Percentiles rank a stretch among this genome's conserved stretches.
These are phyloP conservation scores for Russula sp. DNA, from an alignment of 768 basidiomycete species.

Conservation along the genomic window DNA sequence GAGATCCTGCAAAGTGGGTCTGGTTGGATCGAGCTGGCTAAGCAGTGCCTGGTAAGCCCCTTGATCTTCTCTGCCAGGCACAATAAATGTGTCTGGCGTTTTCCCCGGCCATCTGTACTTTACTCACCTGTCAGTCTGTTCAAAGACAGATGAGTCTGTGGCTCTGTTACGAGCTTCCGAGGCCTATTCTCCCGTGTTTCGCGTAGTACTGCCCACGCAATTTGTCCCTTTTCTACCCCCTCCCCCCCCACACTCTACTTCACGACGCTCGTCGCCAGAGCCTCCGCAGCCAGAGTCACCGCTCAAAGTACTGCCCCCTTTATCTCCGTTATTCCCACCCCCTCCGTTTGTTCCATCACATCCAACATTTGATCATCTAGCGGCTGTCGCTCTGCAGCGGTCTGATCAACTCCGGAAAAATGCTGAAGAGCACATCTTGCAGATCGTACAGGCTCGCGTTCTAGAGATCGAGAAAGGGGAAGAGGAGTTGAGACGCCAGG, in stretches of 20 bases:
- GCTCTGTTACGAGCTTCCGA: conserved; percentile 24
- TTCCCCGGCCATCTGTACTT: conserved; percentile 5
- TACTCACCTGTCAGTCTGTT: conserved; percentile 11
- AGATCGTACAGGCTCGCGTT: conserved; percentile 46
- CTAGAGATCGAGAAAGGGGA: conserved; percentile 52
- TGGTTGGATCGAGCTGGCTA: conserved; percentile 71
- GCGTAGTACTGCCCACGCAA: conserved; percentile 25
- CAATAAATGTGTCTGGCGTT: neutral
- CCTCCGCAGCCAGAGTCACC: conserved; percentile 5
- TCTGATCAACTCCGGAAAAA: conserved; percentile 47
- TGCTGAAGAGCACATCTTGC: conserved; percentile 52
- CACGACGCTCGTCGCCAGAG: conserved; percentile 10
- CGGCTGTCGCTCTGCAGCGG: conserved; percentile 45
- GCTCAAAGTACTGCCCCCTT: conserved; percentile 39
- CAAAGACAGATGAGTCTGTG: conserved; percentile 26
- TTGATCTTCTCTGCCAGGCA: neutral
- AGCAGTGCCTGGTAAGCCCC: conserved; percentile 56
- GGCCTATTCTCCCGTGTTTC: conserved; percentile 32
- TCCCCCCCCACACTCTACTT: neutral
- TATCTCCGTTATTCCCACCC: conserved; percentile 62
- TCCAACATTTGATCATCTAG: conserved; percentile 58
- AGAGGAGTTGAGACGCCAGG: conserved; percentile 44
- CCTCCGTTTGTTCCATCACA: conserved; percentile 74
- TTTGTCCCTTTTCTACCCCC: conserved; percentile 5
- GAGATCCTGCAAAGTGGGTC: conserved; percentile 57